Evolutionary conservation across 352 stramenopile genomes (phyloP).

Genomic region (Pythium aquatile): DNA sequence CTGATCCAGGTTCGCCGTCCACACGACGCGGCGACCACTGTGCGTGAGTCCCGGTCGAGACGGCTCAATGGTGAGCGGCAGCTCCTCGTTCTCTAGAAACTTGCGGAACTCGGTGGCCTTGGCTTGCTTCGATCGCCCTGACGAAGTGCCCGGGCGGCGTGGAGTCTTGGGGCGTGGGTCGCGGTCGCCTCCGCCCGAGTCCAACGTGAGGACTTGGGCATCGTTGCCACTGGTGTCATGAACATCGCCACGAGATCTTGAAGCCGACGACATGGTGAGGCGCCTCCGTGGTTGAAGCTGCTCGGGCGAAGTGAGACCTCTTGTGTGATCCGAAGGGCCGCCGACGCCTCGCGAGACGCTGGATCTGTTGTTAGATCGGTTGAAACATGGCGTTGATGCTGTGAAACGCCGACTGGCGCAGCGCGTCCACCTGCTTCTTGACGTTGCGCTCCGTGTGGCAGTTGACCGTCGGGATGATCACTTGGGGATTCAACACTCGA

Average conservation of each 20-base stretch:
- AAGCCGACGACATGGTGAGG: not conserved
- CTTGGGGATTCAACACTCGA: constrained; percentile 76
- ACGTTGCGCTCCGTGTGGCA: constrained; percentile 58
- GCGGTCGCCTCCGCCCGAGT: constrained; percentile 18
- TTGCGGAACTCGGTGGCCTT: constrained; percentile 75
- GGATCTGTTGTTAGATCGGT: constrained; percentile 24
- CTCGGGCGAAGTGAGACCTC: too few species aligned
- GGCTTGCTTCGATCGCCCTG: constrained; percentile 41
- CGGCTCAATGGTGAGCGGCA: constrained; percentile 58
- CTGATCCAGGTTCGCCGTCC: constrained; percentile 54
- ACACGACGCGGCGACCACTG: constrained; percentile 48
- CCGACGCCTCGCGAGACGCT: constrained; percentile 1
- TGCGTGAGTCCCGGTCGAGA: constrained; percentile 11
- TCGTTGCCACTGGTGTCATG: constrained; percentile 13
- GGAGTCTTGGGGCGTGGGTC: constrained; percentile 20
- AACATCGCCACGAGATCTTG: constrained; percentile 1
- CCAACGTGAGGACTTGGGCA: constrained; percentile 57
- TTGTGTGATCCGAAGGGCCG: not conserved
- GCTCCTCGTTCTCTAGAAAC: constrained; percentile 63
- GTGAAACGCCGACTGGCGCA: constrained; percentile 64
- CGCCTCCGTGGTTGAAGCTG: not conserved
- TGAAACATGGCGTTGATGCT: constrained; percentile 60
- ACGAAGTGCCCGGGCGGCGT: constrained; percentile 44
- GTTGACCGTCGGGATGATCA: constrained; percentile 93
- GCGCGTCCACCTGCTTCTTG: constrained; percentile 66